Evolutionary conservation across 768 basidiomycete genomes (phyloP), one percentile per base, ranked within the genome.

Genomic region (Cyathus striatus): DNA sequence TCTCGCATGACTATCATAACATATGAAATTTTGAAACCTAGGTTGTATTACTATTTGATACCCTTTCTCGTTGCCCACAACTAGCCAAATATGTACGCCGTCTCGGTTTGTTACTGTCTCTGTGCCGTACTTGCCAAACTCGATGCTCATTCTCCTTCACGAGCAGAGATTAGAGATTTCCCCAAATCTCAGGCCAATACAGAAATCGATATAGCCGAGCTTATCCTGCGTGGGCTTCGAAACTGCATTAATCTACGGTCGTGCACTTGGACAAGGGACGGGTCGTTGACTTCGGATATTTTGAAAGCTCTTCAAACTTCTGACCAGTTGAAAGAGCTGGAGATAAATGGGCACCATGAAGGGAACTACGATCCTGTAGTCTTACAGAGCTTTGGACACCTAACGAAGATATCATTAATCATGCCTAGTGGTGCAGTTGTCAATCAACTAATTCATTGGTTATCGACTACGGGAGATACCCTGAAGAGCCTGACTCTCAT

Each of bases 211-310:
- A 48, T 76, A 17, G 52, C 68, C 6, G 56, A 61, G 5, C 49
- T 62, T 6, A 78, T 83, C 37, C 40, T 72, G 5, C 53, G 46
- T 38, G 87, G 78, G 0, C 58, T 90, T 12, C 55, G 59, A 38
- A 84, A 88, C 53, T 87, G 86, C 51, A 53, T 60, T 30, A 78
- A 78, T 46, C 70, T 90, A 9, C 65, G 51, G 34, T 68, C 78
- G 5, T 89, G 84, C 53, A 77, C 78, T 4, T 91, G 87, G 87
- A 90, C 89, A 7, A 76, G 88, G 33, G 83, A 90, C 49, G 84
- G 87, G 3, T 81, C 89, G 3, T 61, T 90, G 17, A 77, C 68
- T 30, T 75, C 81, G 4, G 62, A 65, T 1, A 74, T 87, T 24
- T 67, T 91, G 6, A 49, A 65, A n/a, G 73, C 76, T 14, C 61